Base-by-base conservation (phyloP, 768 basidiomycete genomes). In the Multifurca ochricompacta region DNA sequence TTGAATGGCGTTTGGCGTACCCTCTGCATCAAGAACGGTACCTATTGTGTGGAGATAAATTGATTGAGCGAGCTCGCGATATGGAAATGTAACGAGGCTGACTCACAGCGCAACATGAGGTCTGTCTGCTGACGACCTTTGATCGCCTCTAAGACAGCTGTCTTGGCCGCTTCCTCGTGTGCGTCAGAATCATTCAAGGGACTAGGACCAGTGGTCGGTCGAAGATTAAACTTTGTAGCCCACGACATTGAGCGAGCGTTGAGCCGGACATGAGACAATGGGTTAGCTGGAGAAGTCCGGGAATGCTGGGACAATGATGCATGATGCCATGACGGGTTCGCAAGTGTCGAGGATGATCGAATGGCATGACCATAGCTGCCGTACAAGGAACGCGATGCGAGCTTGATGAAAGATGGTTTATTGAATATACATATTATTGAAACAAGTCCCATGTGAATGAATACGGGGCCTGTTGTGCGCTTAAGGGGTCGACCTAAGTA, bases 41-140 rank as follows among this genome's bases (percentile, higher is more conserved):
- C 92, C 92, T 91, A 66, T n/a, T n/a, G n/a, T 41, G 54, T 59
- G 51, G 51, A 41, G 40, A 51, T 54, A 21, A 42, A 50, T 42
- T n/a, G n/a, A 46, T 25, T 42, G 34, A 46, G 43, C 48, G 50
- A 51, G 54, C 53, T 61, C 60, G 66, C 56, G 58, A 62, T 59
- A 62, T 51, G 34, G 35, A 27, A 45, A 58, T 49, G 52, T 44
- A 47, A 58, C 32, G 35, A 50, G 19, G 41, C 51, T 59, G 48
- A 79, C 89, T 73, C 66, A 93, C 93, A 95, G 63, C 91, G 82
- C 56, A 96, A 73, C 81, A 90, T 88, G 58, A 94, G 81, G 63
- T 95, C 92, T 31, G 89, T 81, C 21, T 91, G 88, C 63, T 91
- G 86, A 48, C 90, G 80, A 52, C 87, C 85, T 67, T 89, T 89